Evolutionary conservation across 805 yeast genomes (phyloP), one percentile per base, ranked within the genome.

Genomic region (Wickerhamomyces strasburgensis): DNA sequence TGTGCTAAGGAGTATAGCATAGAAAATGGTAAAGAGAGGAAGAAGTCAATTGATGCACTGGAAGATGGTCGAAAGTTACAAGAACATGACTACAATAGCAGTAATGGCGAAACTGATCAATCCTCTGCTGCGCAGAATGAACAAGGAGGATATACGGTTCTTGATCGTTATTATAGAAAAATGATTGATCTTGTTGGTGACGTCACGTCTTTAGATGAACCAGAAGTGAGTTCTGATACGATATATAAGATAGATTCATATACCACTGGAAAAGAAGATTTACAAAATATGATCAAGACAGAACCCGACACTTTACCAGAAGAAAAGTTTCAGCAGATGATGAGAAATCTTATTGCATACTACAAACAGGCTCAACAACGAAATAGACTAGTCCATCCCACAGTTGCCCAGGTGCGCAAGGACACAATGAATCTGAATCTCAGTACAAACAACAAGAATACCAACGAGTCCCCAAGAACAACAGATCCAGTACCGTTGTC

Each of bases 171-270:
- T 41, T 76, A 75, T 40, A 57, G 55, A 25, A 67, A 69, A 42
- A 73, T 75, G 68, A 62, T 75, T 9, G 61, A 60, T 17, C 45
- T 75, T 15, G 74, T 74, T 5, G 82, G 82, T 2, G 57, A 50
- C 24, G 47, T 46, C 24, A 16, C 25, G 3, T 10, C 25, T 4
- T 24, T 31, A 17, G 52, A 47, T 19, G 49, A 47, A 14, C 19
- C 18, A 4, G 40, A 41, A 18, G 14, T 8, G 17, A 15, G 7
- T 16, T 19, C 9, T 14, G n/a, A 29, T 16, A 5, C 11, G 35
- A 29, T 7, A 14, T 11, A 9, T 27, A 21, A 21, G 25, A 7
- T 21, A 21, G 25, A 21, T 21, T 8, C 7, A 8, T 7, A 21
- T 21, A 11, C 11, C 10, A 8, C 25, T 7, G 25, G 11, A 8